Evolutionary conservation across 106 monocot species (phyloP), one percentile per base, ranked within the genome.

Genomic region (Phalaenopsis equestris): DNA sequence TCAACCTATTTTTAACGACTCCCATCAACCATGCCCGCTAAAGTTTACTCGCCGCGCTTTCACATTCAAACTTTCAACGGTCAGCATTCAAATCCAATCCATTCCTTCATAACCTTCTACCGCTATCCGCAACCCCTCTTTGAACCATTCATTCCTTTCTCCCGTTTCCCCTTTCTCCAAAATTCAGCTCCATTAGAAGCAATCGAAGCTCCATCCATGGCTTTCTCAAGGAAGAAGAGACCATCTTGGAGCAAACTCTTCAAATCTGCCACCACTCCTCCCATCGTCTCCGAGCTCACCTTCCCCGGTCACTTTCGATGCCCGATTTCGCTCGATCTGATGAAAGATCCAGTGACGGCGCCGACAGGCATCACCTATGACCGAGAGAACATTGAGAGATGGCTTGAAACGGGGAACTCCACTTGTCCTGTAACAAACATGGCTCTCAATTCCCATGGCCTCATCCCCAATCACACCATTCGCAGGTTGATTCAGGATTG

Each of bases 351-450:
- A n/a, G 96, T 96, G 79, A 93, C 86, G 5, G 41, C 82, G 19
- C 24, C 87, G 14, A 88, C 91, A 7, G 96, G 96, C 15, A 96
- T 96, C 85, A 93, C 93, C 56, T 96, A 96, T 82, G 96, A 96
- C 76, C 88, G 96, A 18, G 82, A 75, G 78, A 88, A 89, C 88
- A 90, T 96, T 78, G 93, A 96, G 84, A 38, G 73, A 48, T 96
- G 93, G 96, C 86, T 96, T 58, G 93, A 91, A 55, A 76, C 12
- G 10, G 93, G 93, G 37, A 81, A 85, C 78, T 41, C 14, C 36
- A 88, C 82, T 0, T 96, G 96, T 75, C 96, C 96, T 2, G 89
- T 90, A 24, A 89, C 89, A 12, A 81, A 81, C 55, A 67, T 73
- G 24, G 57, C 56, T 15, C 41, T 90, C 6, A 23, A 18, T 17